These are phyloP conservation scores for Paramecium biaurelia DNA, from an alignment of 73 alveolate species.

Conservation along the genomic window DNA sequence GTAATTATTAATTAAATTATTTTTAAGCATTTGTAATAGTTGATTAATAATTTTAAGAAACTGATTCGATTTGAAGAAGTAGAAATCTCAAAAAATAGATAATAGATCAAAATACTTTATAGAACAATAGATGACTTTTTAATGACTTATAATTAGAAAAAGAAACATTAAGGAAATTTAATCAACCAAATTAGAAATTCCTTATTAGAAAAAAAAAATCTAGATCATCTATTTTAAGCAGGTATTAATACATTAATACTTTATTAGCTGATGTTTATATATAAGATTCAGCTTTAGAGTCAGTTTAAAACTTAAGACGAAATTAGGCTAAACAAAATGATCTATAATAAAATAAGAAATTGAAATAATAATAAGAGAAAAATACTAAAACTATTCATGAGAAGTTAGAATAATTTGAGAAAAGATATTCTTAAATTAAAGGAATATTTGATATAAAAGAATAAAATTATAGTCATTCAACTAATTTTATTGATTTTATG, in stretches of 20 bases:
- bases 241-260: not conserved
- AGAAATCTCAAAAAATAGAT: slow-evolving; percentile 36
- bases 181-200: not conserved
- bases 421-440: slow-evolving; percentile 8
- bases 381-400: not conserved
- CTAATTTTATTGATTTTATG: slow-evolving; percentile 13
- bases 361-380: not conserved
- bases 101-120: not conserved
- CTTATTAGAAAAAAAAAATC: not conserved
- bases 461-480: not conserved
- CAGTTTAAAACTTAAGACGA: slow-evolving; percentile 19
- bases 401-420: not conserved
- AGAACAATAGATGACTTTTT: slow-evolving; percentile 40
- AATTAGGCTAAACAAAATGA: not conserved
- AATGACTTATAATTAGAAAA: not conserved
- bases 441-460: slow-evolving; percentile 35
- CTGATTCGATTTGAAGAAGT: slow-evolving; percentile 63
- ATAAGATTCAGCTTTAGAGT: slow-evolving; percentile 21
- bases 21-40: slow-evolving; percentile 46
- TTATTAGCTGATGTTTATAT: slow-evolving; percentile 6
- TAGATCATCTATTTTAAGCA: not conserved
- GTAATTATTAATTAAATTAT: not conserved
- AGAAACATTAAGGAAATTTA: not conserved
- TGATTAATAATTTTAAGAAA: slow-evolving; percentile 69
- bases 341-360: not conserved